Base-by-base conservation (phyloP, 345 rosid species). In the Diplotaxis tenuifolia region DNA sequence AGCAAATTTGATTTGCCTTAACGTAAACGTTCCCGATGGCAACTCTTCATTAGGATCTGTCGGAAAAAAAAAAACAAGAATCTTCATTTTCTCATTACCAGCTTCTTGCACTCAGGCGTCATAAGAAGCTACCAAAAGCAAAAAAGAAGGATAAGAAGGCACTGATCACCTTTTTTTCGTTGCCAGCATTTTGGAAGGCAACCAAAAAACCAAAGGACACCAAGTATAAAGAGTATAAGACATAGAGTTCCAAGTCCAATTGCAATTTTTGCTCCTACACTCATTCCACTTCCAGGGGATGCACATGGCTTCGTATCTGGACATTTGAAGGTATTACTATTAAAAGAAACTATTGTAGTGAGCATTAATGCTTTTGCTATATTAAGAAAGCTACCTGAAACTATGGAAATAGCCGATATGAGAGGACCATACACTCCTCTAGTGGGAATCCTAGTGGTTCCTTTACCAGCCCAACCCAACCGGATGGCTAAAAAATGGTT, bases 401-500 rank as follows among this genome's bases (percentile, higher is more conserved):
- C 34, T 49, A 83, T 66, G 40, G 88, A 79, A 50, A 88, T 71
- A 38, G 89, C 91, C 4, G 91, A 86, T 57, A 88, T 78, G 45
- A 86, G 66, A 55, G 93, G 87, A 59, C 90, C 93, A 57, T 86
- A 84, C 22, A 73, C 76, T 59, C 93, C 82, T 62, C 82, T 77
- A 20, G 0, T 0, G 4, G 92, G 92, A 58, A 86, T 78, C 74
- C 69, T 49, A 0, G 81, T 83, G 14, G 93, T 86, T 60, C 93
- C 90, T 82, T 74, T 86, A 3, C 93, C 93, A 10, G 86, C 82
- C 88, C 87, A 88, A 36, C 62, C 40, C 47, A 88, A 82, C 28
- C 86, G 83, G 45, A 88, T 79, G 57, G 84, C 77, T 72, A 88
- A 34, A 67, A 73, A 79, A 62, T 81, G 68, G 47, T 34, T 68